Evolutionary conservation across 805 yeast species (phyloP), one percentile per base, ranked within the genome.

Genomic region (Pichia membranifaciens): DNA sequence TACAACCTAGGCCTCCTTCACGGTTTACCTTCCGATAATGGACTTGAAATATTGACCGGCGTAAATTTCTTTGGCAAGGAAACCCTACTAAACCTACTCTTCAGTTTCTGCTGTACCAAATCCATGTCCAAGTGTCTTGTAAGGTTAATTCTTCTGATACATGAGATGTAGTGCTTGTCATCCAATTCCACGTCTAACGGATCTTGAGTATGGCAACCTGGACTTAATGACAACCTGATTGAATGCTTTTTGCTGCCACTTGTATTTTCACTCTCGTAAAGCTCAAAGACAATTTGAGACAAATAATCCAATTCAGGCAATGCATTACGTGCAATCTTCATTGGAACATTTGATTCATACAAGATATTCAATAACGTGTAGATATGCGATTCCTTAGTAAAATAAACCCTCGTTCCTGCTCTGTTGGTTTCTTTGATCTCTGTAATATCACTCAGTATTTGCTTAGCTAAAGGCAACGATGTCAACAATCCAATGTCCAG

Each of bases 121-220:
- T 88, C 96, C 76, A 88, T 79, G 62, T 93, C 99, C 64, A 93
- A 72, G 66, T 93, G 97, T 62, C 96, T 81, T 0, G 99, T 93
- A 57, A 93, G 73, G 48, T 87, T 82, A 46, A 89, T 80, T 58
- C 93, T 80, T 41, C 97, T 95, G 57, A 93, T 93, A 61, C 97
- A 91, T 22, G 96, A 90, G 53, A 93, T 93, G 67, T 93, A 91
- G 67, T 93, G 99, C 62, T 88, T 90, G 40, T 88, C 91, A 67
- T 93, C 99, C 41, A 93, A 73, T 65, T 91, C 96, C 40, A 95
- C 96, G 67, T 93, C 99, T 54, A 93, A 74, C 23, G 99, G 99
- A 65, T 91, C 96, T 59, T 89, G 96, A 0, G 98, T 90, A 67
- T 93, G 97, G 66, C 99, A 93, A 18, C 99, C 99, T 1, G 99